Evolutionary conservation across 805 yeast genomes (phyloP).

Genomic region (Ascoidea rubescens): DNA sequence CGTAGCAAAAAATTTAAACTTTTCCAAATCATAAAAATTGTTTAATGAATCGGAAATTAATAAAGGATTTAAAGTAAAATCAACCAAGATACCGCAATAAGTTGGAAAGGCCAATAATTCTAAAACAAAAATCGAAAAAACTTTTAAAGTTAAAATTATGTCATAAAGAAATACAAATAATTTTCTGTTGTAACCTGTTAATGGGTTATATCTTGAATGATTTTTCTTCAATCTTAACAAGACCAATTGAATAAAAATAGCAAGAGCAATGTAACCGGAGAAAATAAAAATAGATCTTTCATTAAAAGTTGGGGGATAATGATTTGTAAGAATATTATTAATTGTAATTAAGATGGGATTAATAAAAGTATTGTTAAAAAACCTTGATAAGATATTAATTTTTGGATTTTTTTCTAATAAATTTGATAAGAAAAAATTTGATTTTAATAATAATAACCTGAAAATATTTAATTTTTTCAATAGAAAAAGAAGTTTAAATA

Average conservation of each 20-base stretch:
- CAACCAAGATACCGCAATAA: constrained; percentile 70
- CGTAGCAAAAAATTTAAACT: neutral
- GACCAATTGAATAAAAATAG: constrained; percentile 14
- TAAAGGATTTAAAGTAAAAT: constrained; percentile 52
- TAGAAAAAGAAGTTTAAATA: no score
- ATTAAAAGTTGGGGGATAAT: constrained; percentile 18
- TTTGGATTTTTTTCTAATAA: no score
- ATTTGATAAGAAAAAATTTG: neutral
- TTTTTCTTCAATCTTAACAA: constrained; percentile 17
- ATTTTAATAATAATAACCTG: no score
- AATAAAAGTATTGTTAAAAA: constrained; percentile 3
- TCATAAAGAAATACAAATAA: constrained; percentile 40
- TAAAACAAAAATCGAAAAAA: constrained; percentile 55
- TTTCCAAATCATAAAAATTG: neutral
- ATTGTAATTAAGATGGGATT: constrained; percentile 14
- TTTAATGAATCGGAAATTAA: constrained; percentile 13
- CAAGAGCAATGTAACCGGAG: constrained; percentile 19
- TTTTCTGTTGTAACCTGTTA: constrained; percentile 35
- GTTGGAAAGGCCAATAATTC: constrained; percentile 82
- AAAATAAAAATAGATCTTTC: constrained; percentile 25
- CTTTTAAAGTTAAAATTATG: constrained; percentile 52
- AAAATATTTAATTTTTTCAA: no score
- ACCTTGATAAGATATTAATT: neutral
- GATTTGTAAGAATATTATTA: constrained; percentile 12
- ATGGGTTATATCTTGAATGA: constrained; percentile 25